These are phyloP conservation scores for Xylariaceae sp. DNA, from an alignment of 2,329 filamentous ascomycete genomes.

Conservation along the genomic window DNA sequence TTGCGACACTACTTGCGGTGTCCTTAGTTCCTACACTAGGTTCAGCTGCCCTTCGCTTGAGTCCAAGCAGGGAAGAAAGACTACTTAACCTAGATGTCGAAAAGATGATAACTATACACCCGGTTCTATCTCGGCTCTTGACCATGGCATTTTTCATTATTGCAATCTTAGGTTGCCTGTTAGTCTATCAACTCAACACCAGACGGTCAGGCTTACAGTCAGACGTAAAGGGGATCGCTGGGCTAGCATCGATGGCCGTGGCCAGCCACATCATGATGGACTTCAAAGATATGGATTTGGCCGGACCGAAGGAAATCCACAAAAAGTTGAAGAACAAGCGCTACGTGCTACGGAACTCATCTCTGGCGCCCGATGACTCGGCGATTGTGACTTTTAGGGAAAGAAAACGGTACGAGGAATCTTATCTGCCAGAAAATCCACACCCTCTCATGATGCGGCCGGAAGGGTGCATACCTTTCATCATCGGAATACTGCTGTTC, in stretches of 20 bases:
- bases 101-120: constrained; percentile 60
- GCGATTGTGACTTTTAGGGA: constrained; percentile 46
- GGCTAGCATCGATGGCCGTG: constrained; percentile 75
- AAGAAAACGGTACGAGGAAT: constrained; percentile 51
- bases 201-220: constrained; percentile 67
- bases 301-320: constrained; percentile 68
- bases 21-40: constrained; percentile 71
- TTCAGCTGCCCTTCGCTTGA: constrained; percentile 62
- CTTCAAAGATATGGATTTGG: constrained; percentile 72
- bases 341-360: constrained; percentile 72
- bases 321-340: constrained; percentile 65
- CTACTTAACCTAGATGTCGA: constrained; percentile 42
- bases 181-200: constrained; percentile 63
- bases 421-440: constrained; percentile 60
- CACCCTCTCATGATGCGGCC: constrained; percentile 70
- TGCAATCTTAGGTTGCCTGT: constrained; percentile 57
- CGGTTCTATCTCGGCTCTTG: constrained; percentile 63
- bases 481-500: constrained; percentile 60
- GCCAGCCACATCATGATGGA: constrained; percentile 73
- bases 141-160: constrained; percentile 60
- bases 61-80: constrained; percentile 53
- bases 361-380: constrained; percentile 65
- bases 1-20: constrained; percentile 66
- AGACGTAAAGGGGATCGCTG: constrained; percentile 73
- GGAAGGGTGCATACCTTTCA: constrained; percentile 61